Evolutionary conservation across 2,329 filamentous ascomycete genomes (phyloP).

Genomic region (Clonostachys rhizophaga): DNA sequence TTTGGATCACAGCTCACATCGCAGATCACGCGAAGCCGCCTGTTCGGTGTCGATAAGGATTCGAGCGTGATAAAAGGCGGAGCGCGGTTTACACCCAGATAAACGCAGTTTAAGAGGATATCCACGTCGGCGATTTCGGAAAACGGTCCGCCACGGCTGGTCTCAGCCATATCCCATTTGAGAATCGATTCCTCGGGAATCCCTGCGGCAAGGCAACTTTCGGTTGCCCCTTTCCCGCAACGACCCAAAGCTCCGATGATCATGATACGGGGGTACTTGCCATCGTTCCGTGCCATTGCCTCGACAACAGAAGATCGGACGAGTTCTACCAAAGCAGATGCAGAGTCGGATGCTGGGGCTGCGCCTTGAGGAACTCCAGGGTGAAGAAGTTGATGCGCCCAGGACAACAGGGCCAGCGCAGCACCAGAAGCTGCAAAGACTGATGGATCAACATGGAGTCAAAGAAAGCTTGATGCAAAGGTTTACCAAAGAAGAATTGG

Average conservation of each 20-base stretch:
- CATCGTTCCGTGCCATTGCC: conserved; percentile 22
- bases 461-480: too few species aligned
- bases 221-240: conserved; percentile 71
- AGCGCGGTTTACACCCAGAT: conserved; percentile 55
- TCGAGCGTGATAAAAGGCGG: conserved; percentile 71
- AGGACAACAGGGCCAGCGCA: conserved; percentile 71
- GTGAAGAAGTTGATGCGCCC: conserved; percentile 41
- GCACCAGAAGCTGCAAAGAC: conserved; percentile 34
- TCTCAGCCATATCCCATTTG: conserved; percentile 74
- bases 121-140: conserved; percentile 66
- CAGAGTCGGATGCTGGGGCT: conserved; percentile 1
- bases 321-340: not conserved
- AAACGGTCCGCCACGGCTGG: conserved; percentile 66
- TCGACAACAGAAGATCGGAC: not conserved
- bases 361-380: conserved; percentile 1
- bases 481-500: too few species aligned
- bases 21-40: conserved; percentile 73
- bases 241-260: conserved; percentile 80
- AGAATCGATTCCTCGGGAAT: conserved; percentile 35
- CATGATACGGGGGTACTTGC: conserved; percentile 64
- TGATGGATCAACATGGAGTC: too few species aligned
- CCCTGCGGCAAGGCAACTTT: not conserved
- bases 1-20: conserved; percentile 71
- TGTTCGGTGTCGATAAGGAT: conserved; percentile 49
- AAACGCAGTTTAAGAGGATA: conserved; percentile 84